These are phyloP conservation scores for Lepiota brunneoincarnata DNA, from an alignment of 768 basidiomycete species.

Conservation along the genomic window DNA sequence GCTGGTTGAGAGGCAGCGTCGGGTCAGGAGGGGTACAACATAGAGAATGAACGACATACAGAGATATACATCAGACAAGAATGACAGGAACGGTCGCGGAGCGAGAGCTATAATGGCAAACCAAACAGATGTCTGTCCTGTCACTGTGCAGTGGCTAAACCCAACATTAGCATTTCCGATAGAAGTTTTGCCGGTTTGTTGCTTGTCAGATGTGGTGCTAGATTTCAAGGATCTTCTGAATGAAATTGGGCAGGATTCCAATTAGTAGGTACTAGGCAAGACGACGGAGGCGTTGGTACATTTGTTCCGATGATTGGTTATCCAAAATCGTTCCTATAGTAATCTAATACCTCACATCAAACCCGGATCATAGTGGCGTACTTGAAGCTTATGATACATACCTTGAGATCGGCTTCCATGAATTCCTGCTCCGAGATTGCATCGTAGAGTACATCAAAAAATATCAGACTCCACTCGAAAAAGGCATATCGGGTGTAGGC, in stretches of 20 bases:
- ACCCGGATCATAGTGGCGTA: neutral
- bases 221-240: neutral
- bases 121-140: neutral
- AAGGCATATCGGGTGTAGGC: slow-evolving; percentile 87
- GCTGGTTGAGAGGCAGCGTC: slow-evolving; percentile 36
- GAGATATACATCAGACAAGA: slow-evolving; percentile 48
- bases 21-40: slow-evolving; percentile 10
- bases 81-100: slow-evolving; percentile 18
- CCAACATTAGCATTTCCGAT: neutral
- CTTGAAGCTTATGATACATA: slow-evolving; percentile 22
- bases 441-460: slow-evolving; percentile 72
- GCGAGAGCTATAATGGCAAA: neutral
- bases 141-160: neutral
- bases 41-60: slow-evolving; percentile 38
- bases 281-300: slow-evolving; percentile 35
- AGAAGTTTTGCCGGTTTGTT: neutral
- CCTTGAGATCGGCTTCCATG: slow-evolving; percentile 49
- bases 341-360: slow-evolving; percentile 19
- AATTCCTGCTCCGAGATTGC: slow-evolving; percentile 65
- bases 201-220: neutral
- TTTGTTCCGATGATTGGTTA: slow-evolving; percentile 10
- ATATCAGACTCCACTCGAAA: slow-evolving; percentile 84
- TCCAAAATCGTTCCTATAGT: slow-evolving; percentile 19
- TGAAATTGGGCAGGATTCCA: neutral
- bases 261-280: slow-evolving; percentile 28